These are phyloP conservation scores for Phylloporus sp. DNA, from an alignment of 768 basidiomycete species.

Conservation along the genomic window DNA sequence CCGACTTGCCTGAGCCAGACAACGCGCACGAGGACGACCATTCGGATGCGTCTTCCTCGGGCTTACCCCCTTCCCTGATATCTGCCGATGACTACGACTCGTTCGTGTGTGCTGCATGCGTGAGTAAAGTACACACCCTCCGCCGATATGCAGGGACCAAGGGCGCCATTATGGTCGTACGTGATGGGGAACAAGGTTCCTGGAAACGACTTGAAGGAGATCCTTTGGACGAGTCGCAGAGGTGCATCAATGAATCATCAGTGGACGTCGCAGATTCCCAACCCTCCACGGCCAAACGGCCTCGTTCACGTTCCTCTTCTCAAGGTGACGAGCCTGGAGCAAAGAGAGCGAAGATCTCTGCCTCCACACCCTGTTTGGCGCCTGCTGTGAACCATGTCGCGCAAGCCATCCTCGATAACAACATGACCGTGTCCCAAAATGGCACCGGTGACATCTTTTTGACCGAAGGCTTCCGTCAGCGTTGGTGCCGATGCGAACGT, in stretches of 20 bases:
- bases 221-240: neutral
- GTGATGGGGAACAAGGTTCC: conserved; percentile 38
- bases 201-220: conserved; percentile 51
- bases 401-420: conserved; percentile 38
- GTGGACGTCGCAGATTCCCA: conserved; percentile 26
- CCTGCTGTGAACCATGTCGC: conserved; percentile 46
- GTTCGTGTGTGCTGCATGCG: conserved; percentile 70
- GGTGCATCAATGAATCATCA: conserved; percentile 9
- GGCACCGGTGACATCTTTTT: conserved; percentile 74
- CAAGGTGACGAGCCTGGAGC: conserved; percentile 32
- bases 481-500: conserved; percentile 72
- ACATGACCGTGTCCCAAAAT: conserved; percentile 11
- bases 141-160: conserved; percentile 62
- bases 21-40: conserved; percentile 38
- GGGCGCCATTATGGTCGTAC: conserved; percentile 63
- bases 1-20: conserved; percentile 11
- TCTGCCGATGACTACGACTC: conserved; percentile 67
- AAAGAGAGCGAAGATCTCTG: conserved; percentile 42
- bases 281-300: conserved; percentile 39
- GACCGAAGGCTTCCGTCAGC: conserved; percentile 62
- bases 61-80: conserved; percentile 63
- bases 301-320: conserved; percentile 23
- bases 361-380: conserved; percentile 45
- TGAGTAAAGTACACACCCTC: conserved; percentile 48
- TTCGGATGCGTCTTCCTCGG: conserved; percentile 61